Evolutionary conservation across 176 grass and related monocot species (phyloP).

Genomic region (Oryza coarctata): DNA sequence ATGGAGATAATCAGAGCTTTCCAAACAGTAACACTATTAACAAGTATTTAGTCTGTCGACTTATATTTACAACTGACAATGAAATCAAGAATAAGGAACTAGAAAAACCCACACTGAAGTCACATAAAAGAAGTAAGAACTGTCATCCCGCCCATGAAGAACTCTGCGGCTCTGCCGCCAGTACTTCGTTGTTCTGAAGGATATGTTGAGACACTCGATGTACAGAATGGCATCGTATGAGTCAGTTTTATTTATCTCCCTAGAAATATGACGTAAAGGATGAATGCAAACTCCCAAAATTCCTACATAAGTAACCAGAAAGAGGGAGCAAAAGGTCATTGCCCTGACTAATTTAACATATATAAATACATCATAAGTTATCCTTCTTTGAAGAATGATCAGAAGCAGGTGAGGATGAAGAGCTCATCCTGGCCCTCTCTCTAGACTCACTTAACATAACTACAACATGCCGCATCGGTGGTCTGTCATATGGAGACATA

Average conservation of each 20-base stretch:
- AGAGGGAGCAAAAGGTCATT: conserved; percentile 21
- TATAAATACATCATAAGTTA: conserved; percentile 50
- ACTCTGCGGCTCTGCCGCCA: neutral
- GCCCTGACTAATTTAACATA: conserved; percentile 32
- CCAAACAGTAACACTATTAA: neutral
- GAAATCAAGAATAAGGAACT: neutral
- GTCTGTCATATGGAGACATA: conserved; percentile 78
- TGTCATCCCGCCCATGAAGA: neutral
- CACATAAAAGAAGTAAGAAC: neutral
- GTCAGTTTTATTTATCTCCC: conserved; percentile 21
- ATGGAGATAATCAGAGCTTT: neutral
- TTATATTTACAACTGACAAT: neutral
- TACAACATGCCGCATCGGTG: conserved; percentile 95
- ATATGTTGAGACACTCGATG: neutral
- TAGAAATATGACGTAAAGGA: conserved; percentile 41
- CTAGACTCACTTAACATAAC: conserved; percentile 90
- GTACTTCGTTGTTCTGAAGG: conserved; percentile 1
- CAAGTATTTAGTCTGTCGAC: neutral
- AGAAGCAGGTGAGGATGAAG: conserved; percentile 64
- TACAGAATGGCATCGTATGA: conserved; percentile 2
- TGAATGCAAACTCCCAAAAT: conserved; percentile 33
- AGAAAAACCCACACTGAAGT: neutral
- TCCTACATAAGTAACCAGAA: conserved; percentile 25
- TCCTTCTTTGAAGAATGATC: conserved; percentile 70
- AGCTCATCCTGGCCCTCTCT: conserved; percentile 68